Evolutionary conservation across 176 grass and related monocot species (phyloP), one percentile per base, ranked within the genome.

Genomic region (Hyparrhenia diplandra): DNA sequence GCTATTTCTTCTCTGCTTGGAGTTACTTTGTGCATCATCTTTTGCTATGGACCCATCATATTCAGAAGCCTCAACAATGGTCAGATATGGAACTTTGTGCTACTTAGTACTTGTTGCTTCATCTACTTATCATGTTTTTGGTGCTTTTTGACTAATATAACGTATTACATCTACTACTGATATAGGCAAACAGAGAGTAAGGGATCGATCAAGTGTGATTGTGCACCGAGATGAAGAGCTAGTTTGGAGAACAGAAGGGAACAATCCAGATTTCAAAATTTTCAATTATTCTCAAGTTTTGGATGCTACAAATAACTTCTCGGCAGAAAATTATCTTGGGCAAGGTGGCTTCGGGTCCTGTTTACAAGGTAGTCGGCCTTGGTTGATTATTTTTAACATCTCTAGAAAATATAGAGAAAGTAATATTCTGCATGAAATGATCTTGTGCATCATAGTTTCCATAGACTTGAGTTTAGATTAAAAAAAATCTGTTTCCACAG

Each of bases 11-110:
- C 82, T 31, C 17, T 76, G 14, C 24, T 76, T 13, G 82, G 17
- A 57, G 37, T 74, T 30, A 17, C 75, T 67, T n/a, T 42, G 3
- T 42, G 72, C 35, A 11, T 76, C 35, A 23, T 66, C 17, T 6
- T 75, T 31, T 84, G 32, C 62, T 76, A n/a, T 52, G 72, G 23
- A 57, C 42, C 54, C 25, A 52, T 76, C 32, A 42, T 18, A n/a
- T 39, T 67, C 23, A n/a, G 13, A 67, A 74, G 10, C 9, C n/a
- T 42, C 62, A 42, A 1, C 13, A 84, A 84, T 68, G 82, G 82
- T 84, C 9, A 20, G 13, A 13, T 42, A n/a, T 41, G 23, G 20
- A 82, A 17, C 18, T 82, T 47, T 24, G 3, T 11, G 63, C 0
- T 74, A 72, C 4, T 62, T 13, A 10, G 0, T 37, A 45, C 2